A percentile compares a stretch with the other conserved stretches of the same genome.
phyloP scores from a whole-genome alignment of 2,329 filamentous ascomycete genomes.

The Lasiodiplodia sp. region DNA sequence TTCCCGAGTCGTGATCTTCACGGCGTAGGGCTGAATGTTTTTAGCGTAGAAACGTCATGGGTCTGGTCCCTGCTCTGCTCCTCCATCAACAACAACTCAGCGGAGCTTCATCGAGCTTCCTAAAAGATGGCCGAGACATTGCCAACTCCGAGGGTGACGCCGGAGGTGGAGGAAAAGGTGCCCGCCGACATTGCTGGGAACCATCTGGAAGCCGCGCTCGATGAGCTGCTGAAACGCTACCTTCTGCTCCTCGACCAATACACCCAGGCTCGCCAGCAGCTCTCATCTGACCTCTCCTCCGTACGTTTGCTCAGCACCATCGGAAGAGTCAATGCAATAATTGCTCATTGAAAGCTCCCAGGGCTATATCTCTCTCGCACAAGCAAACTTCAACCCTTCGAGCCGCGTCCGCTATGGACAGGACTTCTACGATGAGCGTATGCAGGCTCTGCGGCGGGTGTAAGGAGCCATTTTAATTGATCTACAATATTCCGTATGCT shows the following conservation, averaged over 20 bases:
- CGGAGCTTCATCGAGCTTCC: slow-evolving; percentile 1
- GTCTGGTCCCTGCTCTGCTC: slow-evolving; percentile 10
- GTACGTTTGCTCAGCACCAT: slow-evolving; percentile 47
- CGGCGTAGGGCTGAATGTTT: slow-evolving; percentile 24
- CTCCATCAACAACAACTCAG: neutral
- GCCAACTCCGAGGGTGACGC: neutral
- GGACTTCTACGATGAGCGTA: slow-evolving; percentile 76
- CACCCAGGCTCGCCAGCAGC: slow-evolving; percentile 62
- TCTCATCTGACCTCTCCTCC: slow-evolving; percentile 62
- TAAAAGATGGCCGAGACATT: slow-evolving; percentile 8
- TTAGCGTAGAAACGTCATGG: slow-evolving; percentile 18
- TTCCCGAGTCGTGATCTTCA: slow-evolving; percentile 15
- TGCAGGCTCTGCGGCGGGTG: slow-evolving; percentile 67
- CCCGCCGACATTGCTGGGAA: slow-evolving; percentile 24
- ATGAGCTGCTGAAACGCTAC: slow-evolving; percentile 70
- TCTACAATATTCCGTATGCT: slow-evolving; percentile 32
- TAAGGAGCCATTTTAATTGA: slow-evolving; percentile 36
- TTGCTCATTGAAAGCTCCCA: slow-evolving; percentile 32
- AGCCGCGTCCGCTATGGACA: slow-evolving; percentile 70
- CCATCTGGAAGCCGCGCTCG: slow-evolving; percentile 58
- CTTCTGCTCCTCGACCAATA: slow-evolving; percentile 73
- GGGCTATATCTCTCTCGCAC: slow-evolving; percentile 65
- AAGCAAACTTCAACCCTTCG: slow-evolving; percentile 76
- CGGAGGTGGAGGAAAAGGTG: neutral
- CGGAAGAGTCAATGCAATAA: neutral